A percentile compares a stretch with the other conserved stretches of the same genome.
These are phyloP conservation scores for Exophiala dermatitidis DNA, from an alignment of 2,329 filamentous ascomycete genomes.

Conservation along the genomic window DNA sequence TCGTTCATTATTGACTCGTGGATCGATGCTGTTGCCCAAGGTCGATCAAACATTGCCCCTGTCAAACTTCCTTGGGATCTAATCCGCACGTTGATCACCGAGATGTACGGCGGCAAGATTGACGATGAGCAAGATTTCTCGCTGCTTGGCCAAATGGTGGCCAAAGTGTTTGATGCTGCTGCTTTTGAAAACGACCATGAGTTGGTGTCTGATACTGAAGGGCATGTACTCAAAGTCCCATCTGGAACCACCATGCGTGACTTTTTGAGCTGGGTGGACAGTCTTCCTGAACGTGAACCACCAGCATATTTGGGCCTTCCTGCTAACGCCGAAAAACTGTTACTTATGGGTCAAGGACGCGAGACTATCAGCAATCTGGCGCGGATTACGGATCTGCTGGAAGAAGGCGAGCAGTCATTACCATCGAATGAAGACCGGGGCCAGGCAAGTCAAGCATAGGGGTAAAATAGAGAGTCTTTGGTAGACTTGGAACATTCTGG, in stretches of 20 bases:
- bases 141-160: conserved; percentile 65
- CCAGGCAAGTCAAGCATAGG: background rate
- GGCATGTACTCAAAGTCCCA: conserved; percentile 63
- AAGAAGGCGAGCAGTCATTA: conserved; percentile 83
- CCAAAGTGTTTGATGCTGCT: conserved; percentile 69
- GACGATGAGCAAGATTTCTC: conserved; percentile 81
- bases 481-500: too few species aligned
- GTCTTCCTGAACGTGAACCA: conserved; percentile 86
- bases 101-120: conserved; percentile 97
- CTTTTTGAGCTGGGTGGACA: conserved; percentile 86
- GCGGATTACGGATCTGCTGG: conserved; percentile 77
- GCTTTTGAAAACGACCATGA: conserved; percentile 92
- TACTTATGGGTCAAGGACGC: conserved; percentile 79
- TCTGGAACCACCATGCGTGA: conserved; percentile 73
- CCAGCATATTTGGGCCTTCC: conserved; percentile 91
- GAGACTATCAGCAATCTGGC: conserved; percentile 78
- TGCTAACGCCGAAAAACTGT: conserved; percentile 89
- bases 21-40: conserved; percentile 75
- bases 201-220: conserved; percentile 63
- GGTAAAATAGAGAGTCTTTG: too few species aligned
- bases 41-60: conserved; percentile 85
- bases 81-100: conserved; percentile 79
- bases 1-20: conserved; percentile 93
- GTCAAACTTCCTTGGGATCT: conserved; percentile 95
- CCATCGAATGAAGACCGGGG: background rate